Evolutionary conservation across 2,329 filamentous ascomycete species (phyloP).

Genomic region (Pyricularia sp.): DNA sequence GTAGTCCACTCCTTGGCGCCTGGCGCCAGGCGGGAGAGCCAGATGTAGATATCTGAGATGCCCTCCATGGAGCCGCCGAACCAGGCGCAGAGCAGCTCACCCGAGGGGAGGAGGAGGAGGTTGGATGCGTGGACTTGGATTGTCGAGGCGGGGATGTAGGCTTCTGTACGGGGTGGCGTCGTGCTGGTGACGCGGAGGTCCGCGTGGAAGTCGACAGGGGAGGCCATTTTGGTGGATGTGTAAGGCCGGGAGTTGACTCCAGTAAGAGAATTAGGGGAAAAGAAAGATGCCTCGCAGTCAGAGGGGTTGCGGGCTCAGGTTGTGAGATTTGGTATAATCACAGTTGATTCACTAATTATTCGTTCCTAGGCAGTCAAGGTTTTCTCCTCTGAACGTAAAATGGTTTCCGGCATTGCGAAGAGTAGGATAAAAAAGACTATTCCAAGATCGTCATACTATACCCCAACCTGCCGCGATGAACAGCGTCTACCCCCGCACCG

Average conservation of each 20-base stretch:
- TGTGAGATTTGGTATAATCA: neutral
- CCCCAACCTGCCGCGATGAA: neutral
- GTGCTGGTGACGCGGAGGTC: neutral
- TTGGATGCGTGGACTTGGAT: conserved; percentile 32
- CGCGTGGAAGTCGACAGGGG: neutral
- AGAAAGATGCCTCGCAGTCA: neutral
- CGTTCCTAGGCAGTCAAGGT: neutral
- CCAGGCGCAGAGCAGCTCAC: conserved; percentile 28
- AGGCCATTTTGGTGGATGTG: neutral
- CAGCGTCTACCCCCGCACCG: neutral
- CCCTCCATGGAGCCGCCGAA: conserved; percentile 33
- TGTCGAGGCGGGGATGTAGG: conserved; percentile 22
- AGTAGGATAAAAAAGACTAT: neutral
- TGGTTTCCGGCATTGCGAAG: neutral
- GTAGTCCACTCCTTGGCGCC: conserved; percentile 18
- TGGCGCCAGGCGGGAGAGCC: conserved; percentile 22
- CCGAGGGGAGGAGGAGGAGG: conserved; percentile 24
- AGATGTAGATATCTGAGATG: conserved; percentile 28
- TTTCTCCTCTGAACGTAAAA: neutral
- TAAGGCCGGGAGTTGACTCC: neutral
- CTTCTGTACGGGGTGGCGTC: neutral
- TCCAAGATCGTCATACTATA: neutral
- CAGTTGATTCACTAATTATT: neutral
- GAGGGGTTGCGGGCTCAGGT: neutral
- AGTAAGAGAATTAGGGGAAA: neutral